These are phyloP conservation scores for Perilla frutescens DNA, from an alignment of 257 asterid species.

Conservation along the genomic window DNA sequence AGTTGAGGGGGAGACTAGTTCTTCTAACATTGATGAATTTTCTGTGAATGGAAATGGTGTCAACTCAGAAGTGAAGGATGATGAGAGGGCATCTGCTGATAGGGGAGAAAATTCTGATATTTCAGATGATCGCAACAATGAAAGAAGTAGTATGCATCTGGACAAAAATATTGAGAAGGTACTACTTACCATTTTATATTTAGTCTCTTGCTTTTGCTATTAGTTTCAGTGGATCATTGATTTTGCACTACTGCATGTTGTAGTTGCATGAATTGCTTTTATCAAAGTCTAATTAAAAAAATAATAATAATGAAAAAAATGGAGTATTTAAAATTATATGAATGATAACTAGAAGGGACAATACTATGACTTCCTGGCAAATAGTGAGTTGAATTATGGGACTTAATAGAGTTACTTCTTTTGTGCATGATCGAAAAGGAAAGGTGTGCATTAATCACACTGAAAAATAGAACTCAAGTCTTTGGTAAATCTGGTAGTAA, in stretches of 20 bases:
- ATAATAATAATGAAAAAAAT: not conserved
- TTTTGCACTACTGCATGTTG: slow-evolving; percentile 19
- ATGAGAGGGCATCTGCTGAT: slow-evolving; percentile 31
- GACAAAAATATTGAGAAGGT: slow-evolving; percentile 59
- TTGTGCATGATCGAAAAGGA: slow-evolving; percentile 1
- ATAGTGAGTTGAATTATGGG: slow-evolving; percentile 2
- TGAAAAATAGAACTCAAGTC: not conserved
- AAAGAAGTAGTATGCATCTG: slow-evolving; percentile 42
- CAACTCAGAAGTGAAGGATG: slow-evolving; percentile 45
- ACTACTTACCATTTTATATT: slow-evolving; percentile 30
- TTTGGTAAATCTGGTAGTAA: not conserved
- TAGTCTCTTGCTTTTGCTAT: slow-evolving; percentile 21
- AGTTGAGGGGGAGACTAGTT: slow-evolving; percentile 38
- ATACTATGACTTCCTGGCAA: slow-evolving; percentile 5
- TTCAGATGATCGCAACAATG: slow-evolving; percentile 44
- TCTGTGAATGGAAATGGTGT: slow-evolving; percentile 54
- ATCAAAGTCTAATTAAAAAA: not conserved
- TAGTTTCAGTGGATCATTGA: slow-evolving; percentile 22
- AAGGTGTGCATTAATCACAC: not conserved
- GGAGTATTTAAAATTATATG: not conserved
- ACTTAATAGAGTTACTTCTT: not conserved
- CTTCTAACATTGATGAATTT: slow-evolving; percentile 41
- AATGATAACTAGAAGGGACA: not conserved
- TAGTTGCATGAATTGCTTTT: slow-evolving; percentile 12
- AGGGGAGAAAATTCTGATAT: slow-evolving; percentile 37